A percentile compares a stretch with the other conserved stretches of the same genome.
Evolutionary conservation across 2,329 filamentous ascomycete genomes (phyloP).

Genomic region (Paecilomyces variotii): DNA sequence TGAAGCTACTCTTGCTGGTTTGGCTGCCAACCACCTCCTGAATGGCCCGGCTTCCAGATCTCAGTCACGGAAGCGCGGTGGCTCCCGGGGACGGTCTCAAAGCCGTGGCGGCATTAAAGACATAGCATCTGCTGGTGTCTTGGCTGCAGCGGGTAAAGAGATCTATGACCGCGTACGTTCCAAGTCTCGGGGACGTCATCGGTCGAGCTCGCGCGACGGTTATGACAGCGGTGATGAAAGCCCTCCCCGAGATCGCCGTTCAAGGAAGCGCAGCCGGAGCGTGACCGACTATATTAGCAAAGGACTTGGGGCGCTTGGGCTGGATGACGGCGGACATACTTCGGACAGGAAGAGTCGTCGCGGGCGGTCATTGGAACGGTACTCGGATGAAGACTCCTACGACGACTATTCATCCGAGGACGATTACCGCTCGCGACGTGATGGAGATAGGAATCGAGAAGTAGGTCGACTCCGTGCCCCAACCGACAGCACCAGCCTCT

Average conservation of each 20-base stretch:
- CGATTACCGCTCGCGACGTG: slow-evolving; percentile 23
- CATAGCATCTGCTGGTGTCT: slow-evolving; percentile 34
- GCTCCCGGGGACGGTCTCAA: slow-evolving; percentile 35
- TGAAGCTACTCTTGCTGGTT: slow-evolving; percentile 80
- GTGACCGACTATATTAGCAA: slow-evolving; percentile 38
- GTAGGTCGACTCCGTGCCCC: slow-evolving; percentile 33
- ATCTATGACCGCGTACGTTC: slow-evolving; percentile 38
- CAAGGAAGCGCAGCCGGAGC: slow-evolving; percentile 37
- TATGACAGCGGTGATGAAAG: slow-evolving; percentile 40
- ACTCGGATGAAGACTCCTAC: slow-evolving; percentile 30
- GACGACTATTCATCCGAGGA: slow-evolving; percentile 34
- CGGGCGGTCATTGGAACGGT: slow-evolving; percentile 20
- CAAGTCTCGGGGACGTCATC: slow-evolving; percentile 31
- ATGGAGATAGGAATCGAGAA: slow-evolving; percentile 31
- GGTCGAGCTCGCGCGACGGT: slow-evolving; percentile 46
- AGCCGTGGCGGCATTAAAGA: slow-evolving; percentile 37
- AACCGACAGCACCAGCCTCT: slow-evolving; percentile 15
- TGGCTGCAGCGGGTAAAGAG: slow-evolving; percentile 43
- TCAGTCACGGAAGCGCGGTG: slow-evolving; percentile 52
- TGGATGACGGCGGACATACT: slow-evolving; percentile 25
- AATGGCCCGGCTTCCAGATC: slow-evolving; percentile 73
- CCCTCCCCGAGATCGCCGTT: slow-evolving; percentile 40
- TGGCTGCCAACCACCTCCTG: slow-evolving; percentile 76
- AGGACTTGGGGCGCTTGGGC: slow-evolving; percentile 37
- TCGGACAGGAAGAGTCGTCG: slow-evolving; percentile 24